phyloP scores from a whole-genome alignment of 1,284 basidiomycete genomes.

The Moniliella sp. region DNA sequence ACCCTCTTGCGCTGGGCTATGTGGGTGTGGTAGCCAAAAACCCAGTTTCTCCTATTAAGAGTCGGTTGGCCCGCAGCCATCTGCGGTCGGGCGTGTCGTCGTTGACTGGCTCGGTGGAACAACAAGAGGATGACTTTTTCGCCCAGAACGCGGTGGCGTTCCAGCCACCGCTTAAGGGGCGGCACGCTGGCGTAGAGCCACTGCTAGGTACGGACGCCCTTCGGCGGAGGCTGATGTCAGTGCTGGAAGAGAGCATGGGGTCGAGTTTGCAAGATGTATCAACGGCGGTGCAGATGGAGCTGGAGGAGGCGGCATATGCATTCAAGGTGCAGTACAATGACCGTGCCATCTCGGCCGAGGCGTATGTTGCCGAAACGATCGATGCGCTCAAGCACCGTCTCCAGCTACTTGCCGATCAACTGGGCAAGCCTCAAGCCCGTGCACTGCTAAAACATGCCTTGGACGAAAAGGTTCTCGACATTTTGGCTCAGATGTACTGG shows the following conservation, averaged over 20 bases:
- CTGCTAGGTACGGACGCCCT: conserved; percentile 75
- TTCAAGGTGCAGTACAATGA: conserved; percentile 99
- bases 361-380: conserved; percentile 89
- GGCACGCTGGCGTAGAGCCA: conserved; percentile 37
- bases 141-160: conserved; percentile 51
- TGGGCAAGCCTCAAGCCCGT: conserved; percentile 71
- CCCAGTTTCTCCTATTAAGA: conserved; percentile 11
- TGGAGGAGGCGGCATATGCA: conserved; percentile 88
- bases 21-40: conserved; percentile 68
- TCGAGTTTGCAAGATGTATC: conserved; percentile 80
- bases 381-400: conserved; percentile 76
- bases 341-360: conserved; percentile 73
- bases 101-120: conserved; percentile 43
- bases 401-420: conserved; percentile 61
- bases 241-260: conserved; percentile 89
- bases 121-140: conserved; percentile 64
- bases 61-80: conserved; percentile 10
- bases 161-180: conserved; percentile 36
- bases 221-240: conserved; percentile 72
- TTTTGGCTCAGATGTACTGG: conserved; percentile 93
- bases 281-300: conserved; percentile 82
- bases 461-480: conserved; percentile 87
- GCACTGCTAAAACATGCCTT: conserved; percentile 72
- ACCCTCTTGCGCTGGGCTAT: conserved; percentile 90
- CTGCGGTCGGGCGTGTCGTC: conserved; percentile 22